phyloP scores from a whole-genome alignment of 179 eudicot genomes.

The Spergularia azorica region DNA sequence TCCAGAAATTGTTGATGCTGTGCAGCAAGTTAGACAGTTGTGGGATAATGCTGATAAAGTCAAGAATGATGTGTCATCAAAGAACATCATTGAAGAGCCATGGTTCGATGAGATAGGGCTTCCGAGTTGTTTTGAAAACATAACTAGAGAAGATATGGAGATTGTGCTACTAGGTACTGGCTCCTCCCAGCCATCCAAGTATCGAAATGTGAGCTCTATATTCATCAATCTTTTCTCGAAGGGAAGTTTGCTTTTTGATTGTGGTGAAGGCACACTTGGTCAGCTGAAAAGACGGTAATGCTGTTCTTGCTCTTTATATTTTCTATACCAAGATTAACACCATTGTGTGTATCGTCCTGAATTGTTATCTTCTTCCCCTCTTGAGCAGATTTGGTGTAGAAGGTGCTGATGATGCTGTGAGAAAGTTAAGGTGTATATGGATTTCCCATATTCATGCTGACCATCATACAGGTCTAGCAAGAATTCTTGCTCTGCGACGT shows the following conservation, averaged over 20 bases:
- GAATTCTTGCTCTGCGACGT: constrained; percentile 74
- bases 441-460: constrained; percentile 93
- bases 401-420: constrained; percentile 71
- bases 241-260: constrained; percentile 77
- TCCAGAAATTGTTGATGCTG: constrained; percentile 67
- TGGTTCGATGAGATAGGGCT: constrained; percentile 43
- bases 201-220: constrained; percentile 78
- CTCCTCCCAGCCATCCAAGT: constrained; percentile 86
- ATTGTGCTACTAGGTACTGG: constrained; percentile 90
- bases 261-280: constrained; percentile 92
- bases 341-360: background rate
- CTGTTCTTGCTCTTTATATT: background rate
- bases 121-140: constrained; percentile 71
- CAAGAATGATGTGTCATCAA: background rate
- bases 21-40: constrained; percentile 47
- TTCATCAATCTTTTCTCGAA: constrained; percentile 73
- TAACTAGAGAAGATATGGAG: constrained; percentile 77
- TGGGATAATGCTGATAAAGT: constrained; percentile 8
- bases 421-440: constrained; percentile 69
- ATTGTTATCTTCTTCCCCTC: background rate
- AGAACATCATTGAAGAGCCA: constrained; percentile 37
- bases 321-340: constrained; percentile 1
- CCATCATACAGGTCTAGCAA: constrained; percentile 82
- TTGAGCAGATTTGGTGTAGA: constrained; percentile 66
- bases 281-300: constrained; percentile 79